phyloP scores from a whole-genome alignment of 2,329 filamentous ascomycete genomes.

The Hypoxylon sp. region DNA sequence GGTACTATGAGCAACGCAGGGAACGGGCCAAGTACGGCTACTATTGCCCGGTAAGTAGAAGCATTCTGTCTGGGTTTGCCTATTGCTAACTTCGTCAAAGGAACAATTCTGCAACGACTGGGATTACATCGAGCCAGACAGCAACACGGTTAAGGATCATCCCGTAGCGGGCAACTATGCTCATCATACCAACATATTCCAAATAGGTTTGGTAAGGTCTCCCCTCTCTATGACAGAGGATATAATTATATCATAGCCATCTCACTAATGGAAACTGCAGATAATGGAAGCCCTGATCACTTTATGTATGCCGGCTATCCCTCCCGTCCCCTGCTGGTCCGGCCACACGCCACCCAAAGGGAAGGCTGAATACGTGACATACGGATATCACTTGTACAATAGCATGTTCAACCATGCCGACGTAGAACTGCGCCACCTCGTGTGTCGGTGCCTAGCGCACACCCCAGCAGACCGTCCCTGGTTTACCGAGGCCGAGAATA shows the following conservation, averaged over 20 bases:
- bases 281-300: slow-evolving; percentile 1
- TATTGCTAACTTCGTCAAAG: not conserved
- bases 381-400: not conserved
- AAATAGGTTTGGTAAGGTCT: not conserved
- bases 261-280: not conserved
- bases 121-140: not conserved
- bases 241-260: not conserved
- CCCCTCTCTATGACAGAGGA: not conserved
- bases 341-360: not conserved
- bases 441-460: not conserved
- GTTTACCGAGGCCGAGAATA: not conserved
- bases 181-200: not conserved
- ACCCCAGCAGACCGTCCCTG: not conserved
- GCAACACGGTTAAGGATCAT: not conserved
- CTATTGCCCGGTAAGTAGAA: not conserved
- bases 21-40: not conserved
- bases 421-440: not conserved
- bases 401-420: not conserved
- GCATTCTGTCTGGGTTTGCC: not conserved
- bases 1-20: not conserved
- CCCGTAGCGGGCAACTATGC: not conserved
- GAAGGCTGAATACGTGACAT: not conserved
- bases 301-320: not conserved
- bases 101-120: slow-evolving; percentile 5
- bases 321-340: not conserved